Conservation (phyloP, 2,329 filamentous ascomycete species). For the Botrytis fabae region DNA sequence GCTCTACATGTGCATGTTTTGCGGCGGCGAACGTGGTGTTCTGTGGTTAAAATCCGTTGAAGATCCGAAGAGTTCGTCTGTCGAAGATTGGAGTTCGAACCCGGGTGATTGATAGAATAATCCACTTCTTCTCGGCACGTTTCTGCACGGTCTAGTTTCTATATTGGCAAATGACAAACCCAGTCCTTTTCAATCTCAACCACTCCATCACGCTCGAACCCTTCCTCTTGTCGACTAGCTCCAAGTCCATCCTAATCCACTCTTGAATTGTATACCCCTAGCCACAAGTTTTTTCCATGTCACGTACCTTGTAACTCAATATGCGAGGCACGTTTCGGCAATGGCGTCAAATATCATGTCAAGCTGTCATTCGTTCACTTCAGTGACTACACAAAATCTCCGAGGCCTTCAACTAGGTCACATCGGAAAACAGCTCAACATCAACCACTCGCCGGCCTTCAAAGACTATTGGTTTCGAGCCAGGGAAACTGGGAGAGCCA, state of each 20-base stretch:
- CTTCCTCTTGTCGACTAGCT: slow-evolving; percentile 8
- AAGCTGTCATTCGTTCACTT: slow-evolving; percentile 20
- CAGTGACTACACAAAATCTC: slow-evolving; percentile 4
- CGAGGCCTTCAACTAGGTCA: slow-evolving; percentile 17
- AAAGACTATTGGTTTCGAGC: not conserved
- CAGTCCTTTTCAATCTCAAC: slow-evolving; percentile 9
- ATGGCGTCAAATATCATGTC: slow-evolving; percentile 25
- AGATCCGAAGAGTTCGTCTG: slow-evolving; percentile 19
- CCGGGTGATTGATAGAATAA: not conserved
- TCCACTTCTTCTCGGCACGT: slow-evolving; percentile 9
- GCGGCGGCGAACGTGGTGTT: slow-evolving; percentile 18
- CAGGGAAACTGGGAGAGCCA: slow-evolving; percentile 2
- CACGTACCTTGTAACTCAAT: slow-evolving; percentile 15
- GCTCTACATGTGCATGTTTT: not conserved
- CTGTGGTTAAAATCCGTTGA: slow-evolving; percentile 3
- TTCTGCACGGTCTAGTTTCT: slow-evolving; percentile 11
- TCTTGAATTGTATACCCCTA: slow-evolving; percentile 10
- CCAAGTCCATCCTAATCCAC: not conserved
- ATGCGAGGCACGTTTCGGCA: slow-evolving; percentile 25
- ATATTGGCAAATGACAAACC: not conserved
- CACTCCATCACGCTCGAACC: slow-evolving; percentile 15
- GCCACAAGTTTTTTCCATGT: slow-evolving; percentile 10
- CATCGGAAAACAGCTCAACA: slow-evolving; percentile 7
- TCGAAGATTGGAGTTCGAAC: not conserved
- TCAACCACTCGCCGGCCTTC: slow-evolving; percentile 8